phyloP scores from a whole-genome alignment of 345 rosid genomes.

The Populus euphratica region DNA sequence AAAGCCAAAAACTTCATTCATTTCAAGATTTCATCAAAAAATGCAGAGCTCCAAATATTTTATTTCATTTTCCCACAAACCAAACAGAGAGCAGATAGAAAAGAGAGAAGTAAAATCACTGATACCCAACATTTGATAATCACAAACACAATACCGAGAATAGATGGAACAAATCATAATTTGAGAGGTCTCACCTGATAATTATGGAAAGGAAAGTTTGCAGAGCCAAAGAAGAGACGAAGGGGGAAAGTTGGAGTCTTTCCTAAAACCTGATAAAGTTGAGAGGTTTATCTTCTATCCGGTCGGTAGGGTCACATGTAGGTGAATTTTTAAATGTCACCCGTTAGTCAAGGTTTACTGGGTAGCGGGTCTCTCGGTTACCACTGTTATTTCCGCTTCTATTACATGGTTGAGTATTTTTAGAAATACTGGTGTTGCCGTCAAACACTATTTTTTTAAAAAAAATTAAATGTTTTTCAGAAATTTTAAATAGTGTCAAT shows the following conservation, averaged over 20 bases:
- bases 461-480: too few species aligned
- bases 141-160: neutral
- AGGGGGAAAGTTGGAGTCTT: neutral
- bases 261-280: constrained; percentile 22
- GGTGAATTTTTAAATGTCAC: constrained; percentile 23
- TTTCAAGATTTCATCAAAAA: neutral
- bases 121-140: neutral
- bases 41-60: neutral
- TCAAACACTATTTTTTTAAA: too few species aligned
- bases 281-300: constrained; percentile 14
- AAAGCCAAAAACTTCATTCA: too few species aligned
- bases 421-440: too few species aligned
- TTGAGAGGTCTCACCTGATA: constrained; percentile 6
- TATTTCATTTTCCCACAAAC: constrained; percentile 3
- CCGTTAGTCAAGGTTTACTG: constrained; percentile 8
- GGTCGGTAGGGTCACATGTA: neutral
- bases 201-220: neutral
- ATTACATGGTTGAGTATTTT: neutral
- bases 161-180: neutral
- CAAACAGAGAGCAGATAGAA: neutral
- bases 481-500: too few species aligned
- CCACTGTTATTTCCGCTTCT: neutral
- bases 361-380: constrained; percentile 29
- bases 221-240: constrained; percentile 4
- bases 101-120: neutral